Evolutionary conservation across 2,329 filamentous ascomycete genomes (phyloP).

Genomic region (Beauveria caledonica): DNA sequence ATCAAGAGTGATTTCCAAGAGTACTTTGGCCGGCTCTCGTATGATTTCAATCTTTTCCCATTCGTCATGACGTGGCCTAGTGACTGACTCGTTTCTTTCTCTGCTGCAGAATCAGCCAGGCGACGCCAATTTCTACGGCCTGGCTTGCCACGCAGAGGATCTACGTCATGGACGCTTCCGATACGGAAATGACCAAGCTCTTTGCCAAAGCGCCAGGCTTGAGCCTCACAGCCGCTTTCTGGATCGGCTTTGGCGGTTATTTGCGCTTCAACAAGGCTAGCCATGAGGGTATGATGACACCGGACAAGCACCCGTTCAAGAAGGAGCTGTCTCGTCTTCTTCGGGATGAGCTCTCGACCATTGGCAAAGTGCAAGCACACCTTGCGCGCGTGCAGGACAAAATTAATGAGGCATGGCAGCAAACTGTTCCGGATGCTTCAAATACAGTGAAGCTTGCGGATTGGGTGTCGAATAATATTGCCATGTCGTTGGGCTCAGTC

Average conservation of each 20-base stretch:
- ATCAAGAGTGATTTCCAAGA: conserved; percentile 8
- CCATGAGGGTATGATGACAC: conserved; percentile 7
- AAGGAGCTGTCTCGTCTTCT: conserved; percentile 8
- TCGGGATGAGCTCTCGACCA: conserved; percentile 2
- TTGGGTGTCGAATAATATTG: neutral
- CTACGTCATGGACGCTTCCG: conserved; percentile 3
- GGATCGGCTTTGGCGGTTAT: conserved; percentile 7
- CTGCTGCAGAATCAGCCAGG: neutral
- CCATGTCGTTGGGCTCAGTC: conserved; percentile 5
- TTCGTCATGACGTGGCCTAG: neutral
- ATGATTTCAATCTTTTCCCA: neutral
- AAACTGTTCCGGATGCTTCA: neutral
- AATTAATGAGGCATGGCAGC: conserved; percentile 1
- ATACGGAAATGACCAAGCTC: conserved; percentile 9
- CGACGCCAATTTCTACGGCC: neutral
- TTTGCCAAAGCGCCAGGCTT: conserved; percentile 4
- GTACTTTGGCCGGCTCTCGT: conserved; percentile 8
- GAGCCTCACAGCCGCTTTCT: conserved; percentile 6
- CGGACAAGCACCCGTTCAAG: conserved; percentile 8
- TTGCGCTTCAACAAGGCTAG: conserved; percentile 8
- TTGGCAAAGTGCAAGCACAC: neutral
- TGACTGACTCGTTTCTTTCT: neutral
- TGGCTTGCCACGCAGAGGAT: conserved; percentile 3
- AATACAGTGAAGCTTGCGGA: neutral
- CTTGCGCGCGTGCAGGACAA: neutral